Conservation (phyloP, 2,329 filamentous ascomycete species). For the Diaporthe eres region DNA sequence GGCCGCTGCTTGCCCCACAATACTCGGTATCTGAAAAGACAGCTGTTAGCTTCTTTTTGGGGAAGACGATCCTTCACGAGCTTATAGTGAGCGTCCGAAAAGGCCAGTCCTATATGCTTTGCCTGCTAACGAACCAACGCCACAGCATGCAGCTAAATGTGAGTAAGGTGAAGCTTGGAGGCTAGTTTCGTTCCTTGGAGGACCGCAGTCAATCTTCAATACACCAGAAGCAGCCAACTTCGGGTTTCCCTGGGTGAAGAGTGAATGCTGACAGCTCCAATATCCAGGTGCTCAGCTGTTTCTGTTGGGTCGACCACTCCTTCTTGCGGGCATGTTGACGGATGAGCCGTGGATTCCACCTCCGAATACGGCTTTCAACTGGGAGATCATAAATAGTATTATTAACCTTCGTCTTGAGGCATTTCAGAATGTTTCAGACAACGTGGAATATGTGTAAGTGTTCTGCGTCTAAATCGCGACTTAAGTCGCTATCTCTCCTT, state of each 20-base stretch:
- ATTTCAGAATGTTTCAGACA: background rate
- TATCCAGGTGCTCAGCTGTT: background rate
- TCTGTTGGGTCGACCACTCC: background rate
- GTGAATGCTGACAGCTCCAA: background rate
- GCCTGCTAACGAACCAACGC: background rate
- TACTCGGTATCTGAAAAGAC: conserved; percentile 6
- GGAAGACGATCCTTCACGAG: background rate
- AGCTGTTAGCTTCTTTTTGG: background rate
- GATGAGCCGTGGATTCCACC: background rate
- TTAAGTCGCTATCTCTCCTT: background rate
- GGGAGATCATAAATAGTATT: background rate
- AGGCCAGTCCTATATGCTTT: background rate
- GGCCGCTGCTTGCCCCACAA: background rate
- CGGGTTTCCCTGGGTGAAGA: background rate
- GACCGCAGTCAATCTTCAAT: background rate
- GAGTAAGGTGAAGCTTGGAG: background rate
- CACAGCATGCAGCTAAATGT: conserved; percentile 14
- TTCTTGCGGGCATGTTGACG: background rate
- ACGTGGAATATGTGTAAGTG: conserved; percentile 1
- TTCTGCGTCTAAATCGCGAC: background rate
- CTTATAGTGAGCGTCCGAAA: background rate
- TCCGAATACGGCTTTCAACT: background rate
- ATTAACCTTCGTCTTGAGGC: background rate
- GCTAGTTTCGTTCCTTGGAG: background rate
- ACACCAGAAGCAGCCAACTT: background rate